These are phyloP conservation scores for Golovinomyces cichoracearum DNA, from an alignment of 2,329 filamentous ascomycete genomes.

Conservation along the genomic window DNA sequence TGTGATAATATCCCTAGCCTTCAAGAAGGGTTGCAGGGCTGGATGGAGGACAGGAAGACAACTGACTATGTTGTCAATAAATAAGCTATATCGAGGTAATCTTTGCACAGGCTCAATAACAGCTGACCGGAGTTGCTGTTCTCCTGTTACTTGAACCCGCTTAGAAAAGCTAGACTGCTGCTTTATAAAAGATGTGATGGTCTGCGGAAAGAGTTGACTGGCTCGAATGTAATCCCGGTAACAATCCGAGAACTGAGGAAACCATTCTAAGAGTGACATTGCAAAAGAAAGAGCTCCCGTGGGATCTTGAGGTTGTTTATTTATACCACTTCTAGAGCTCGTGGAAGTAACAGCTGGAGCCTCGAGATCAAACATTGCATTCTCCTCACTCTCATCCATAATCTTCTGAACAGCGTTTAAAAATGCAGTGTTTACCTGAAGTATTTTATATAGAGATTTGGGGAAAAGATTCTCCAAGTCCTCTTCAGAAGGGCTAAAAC, in stretches of 20 bases:
- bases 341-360: slow-evolving; percentile 23
- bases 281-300: slow-evolving; percentile 58
- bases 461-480: slow-evolving; percentile 61
- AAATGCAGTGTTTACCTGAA: slow-evolving; percentile 60
- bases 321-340: slow-evolving; percentile 21
- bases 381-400: slow-evolving; percentile 61
- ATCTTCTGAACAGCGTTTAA: slow-evolving; percentile 48
- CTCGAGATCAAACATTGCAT: slow-evolving; percentile 53
- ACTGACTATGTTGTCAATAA: slow-evolving; percentile 84
- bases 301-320: slow-evolving; percentile 34
- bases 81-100: slow-evolving; percentile 74
- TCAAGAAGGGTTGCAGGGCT: slow-evolving; percentile 56
- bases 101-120: slow-evolving; percentile 92
- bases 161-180: slow-evolving; percentile 61
- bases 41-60: slow-evolving; percentile 68
- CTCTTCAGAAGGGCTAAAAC: slow-evolving; percentile 43
- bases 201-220: slow-evolving; percentile 62
- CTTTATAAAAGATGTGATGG: slow-evolving; percentile 55
- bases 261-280: slow-evolving; percentile 65
- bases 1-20: slow-evolving; percentile 75
- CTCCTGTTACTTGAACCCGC: slow-evolving; percentile 56
- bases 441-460: slow-evolving; percentile 49
- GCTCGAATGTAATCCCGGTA: slow-evolving; percentile 85
- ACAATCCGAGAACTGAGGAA: slow-evolving; percentile 70
- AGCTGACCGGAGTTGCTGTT: slow-evolving; percentile 70